Evolutionary conservation across 495 filamentous ascomycete species (phyloP).

Genomic region (Penicillium arizonense): DNA sequence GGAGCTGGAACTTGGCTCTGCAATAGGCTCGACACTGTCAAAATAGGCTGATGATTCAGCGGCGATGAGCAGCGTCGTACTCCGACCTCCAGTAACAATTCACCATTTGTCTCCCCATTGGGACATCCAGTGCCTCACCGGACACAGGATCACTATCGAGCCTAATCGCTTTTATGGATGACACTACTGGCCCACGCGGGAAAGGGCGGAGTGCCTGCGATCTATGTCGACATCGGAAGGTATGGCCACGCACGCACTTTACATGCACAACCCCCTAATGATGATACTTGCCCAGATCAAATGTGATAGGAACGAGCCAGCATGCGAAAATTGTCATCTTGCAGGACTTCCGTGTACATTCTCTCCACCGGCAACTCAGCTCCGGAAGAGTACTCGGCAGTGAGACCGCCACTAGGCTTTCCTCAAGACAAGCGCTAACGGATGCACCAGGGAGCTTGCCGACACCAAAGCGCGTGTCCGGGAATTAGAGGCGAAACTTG

Average conservation of each 20-base stretch:
- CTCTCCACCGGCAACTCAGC: conserved; percentile 6
- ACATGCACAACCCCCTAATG: not conserved
- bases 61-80: not conserved
- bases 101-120: not conserved
- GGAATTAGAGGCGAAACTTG: conserved; percentile 17
- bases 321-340: conserved; percentile 27
- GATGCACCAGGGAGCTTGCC: conserved; percentile 17
- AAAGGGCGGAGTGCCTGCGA: conserved; percentile 24
- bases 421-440: conserved; percentile 1
- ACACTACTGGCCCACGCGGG: conserved; percentile 4
- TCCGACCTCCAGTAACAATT: not conserved
- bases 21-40: not conserved
- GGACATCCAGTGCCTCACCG: not conserved
- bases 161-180: conserved; percentile 2
- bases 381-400: conserved; percentile 20
- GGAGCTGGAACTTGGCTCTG: not conserved
- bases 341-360: conserved; percentile 24
- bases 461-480: conserved; percentile 23
- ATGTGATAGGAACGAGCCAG: conserved; percentile 26
- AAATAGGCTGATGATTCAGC: conserved; percentile 8
- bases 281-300: conserved; percentile 18
- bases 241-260: conserved; percentile 2
- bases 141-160: not conserved
- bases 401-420: conserved; percentile 6
- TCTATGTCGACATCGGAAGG: conserved; percentile 25